Percentiles rank a stretch among this genome's conserved stretches.
Evolutionary conservation across 768 basidiomycete species (phyloP).

Genomic region (Amanita pallidorosea): DNA sequence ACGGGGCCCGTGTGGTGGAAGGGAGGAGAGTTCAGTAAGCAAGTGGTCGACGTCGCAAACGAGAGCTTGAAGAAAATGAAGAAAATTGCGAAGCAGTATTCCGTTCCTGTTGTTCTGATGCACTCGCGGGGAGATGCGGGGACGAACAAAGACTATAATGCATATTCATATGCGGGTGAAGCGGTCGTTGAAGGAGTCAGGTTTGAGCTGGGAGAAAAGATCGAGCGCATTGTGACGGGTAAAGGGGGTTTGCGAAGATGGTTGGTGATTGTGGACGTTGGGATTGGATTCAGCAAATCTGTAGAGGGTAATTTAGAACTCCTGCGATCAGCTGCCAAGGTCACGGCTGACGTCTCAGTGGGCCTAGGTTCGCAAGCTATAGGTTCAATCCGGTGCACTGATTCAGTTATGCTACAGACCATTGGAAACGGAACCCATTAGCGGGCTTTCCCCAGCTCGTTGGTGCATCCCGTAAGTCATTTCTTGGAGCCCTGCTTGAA

Average conservation of each 20-base stretch:
- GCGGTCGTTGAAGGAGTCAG: slow-evolving; percentile 58
- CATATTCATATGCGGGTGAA: slow-evolving; percentile 27
- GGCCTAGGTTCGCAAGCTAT: background rate
- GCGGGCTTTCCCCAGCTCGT: slow-evolving; percentile 58
- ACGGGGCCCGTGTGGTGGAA: slow-evolving; percentile 31
- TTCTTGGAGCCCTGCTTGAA: slow-evolving; percentile 59
- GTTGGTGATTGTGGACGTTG: slow-evolving; percentile 87
- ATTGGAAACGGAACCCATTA: slow-evolving; percentile 32
- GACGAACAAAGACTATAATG: slow-evolving; percentile 52
- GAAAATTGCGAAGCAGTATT: slow-evolving; percentile 44
- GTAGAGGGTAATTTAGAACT: slow-evolving; percentile 63
- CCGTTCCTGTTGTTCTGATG: slow-evolving; percentile 85
- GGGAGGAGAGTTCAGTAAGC: background rate
- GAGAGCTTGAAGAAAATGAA: slow-evolving; percentile 52
- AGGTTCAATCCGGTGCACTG: slow-evolving; percentile 1
- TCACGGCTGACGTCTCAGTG: slow-evolving; percentile 29
- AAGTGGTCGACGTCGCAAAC: slow-evolving; percentile 18
- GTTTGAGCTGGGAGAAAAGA: slow-evolving; percentile 59
- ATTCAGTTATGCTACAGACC: background rate
- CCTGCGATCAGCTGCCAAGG: slow-evolving; percentile 36
- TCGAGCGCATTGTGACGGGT: slow-evolving; percentile 53
- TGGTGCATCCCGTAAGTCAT: slow-evolving; percentile 77
- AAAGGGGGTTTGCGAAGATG: slow-evolving; percentile 71
- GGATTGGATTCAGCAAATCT: slow-evolving; percentile 90
- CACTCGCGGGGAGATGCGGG: slow-evolving; percentile 85